Base-by-base conservation (phyloP, 805 yeast genomes). In the Pichia exigua region DNA sequence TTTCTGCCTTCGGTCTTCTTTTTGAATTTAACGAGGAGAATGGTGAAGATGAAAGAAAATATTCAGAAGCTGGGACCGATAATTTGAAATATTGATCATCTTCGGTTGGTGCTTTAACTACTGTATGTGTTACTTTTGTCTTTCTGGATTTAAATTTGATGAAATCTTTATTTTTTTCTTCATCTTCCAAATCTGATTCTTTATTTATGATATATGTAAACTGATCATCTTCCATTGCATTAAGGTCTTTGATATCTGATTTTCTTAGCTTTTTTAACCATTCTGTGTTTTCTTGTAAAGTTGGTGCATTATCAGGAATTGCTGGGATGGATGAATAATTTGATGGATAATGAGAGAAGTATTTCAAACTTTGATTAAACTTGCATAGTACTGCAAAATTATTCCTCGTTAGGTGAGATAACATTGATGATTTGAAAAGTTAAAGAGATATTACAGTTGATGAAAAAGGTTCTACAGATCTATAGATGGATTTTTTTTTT, bases 1-100 rank as follows among this genome's bases (percentile, higher is more conserved):
- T 52, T 55, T 72, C 74, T 24, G 77, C 68, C 56, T 73, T 69
- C 54, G 81, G 74, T 61, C 80, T 61, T 59, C 66, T 61, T 52
- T 65, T 65, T 41, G 69, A 44, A 4, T 69, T 54, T 26, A 70
- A 40, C 17, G 61, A 55, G 0, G 77, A 70, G 54, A 67, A 74
- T 0, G 73, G 73, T 3, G 78, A 73, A 15, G 72, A 67, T 7
- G 67, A 60, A 17, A 67, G 54, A 35, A 59, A 66, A 48, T 61
- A 69, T 8, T 63, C 63, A 2, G 69, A 54, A 1, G 65, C 68
- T 1, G 69, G 68, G 8, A 63, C 55, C 1, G 64, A 57, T 2
- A 69, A 38, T 11, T 61, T 64, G 46, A 63, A 63, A 42, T 59
- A 67, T 3, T 61, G 58, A 27, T 55, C 48, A 5, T 53, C 43